Evolutionary conservation across 257 asterid genomes (phyloP), one percentile per base, ranked within the genome.

Genomic region (Solanum microdontum): DNA sequence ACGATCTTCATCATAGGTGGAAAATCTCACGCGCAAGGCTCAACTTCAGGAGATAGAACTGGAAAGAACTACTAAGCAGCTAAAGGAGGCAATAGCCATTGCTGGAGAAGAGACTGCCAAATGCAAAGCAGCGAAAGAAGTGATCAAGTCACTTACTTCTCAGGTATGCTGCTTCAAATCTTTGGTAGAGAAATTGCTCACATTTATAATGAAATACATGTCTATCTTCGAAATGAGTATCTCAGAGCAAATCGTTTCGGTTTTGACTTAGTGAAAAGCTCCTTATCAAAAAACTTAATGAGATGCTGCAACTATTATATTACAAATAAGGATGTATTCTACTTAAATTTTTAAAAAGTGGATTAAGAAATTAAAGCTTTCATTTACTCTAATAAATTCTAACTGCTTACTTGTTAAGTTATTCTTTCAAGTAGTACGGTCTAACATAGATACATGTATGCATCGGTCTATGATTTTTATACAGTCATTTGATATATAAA

Each of bases 71-170:
- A 92, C 95, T 60, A 94, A 92, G 85, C 98, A 95, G 91, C 93
- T 96, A 89, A 94, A 94, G 92, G 99, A 96, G 87, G 96, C 98
- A 83, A 92, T 93, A 80, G 87, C 94, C 82, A 91, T 94, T 91
- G 99, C 98, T 15, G 98, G 97, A 90, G 99, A 96, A 87, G 99
- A 96, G 93, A 94, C 95, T 90, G 95, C 96, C 64, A 96, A 96
- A 90, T 94, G 99, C 94, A 96, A 95, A 92, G 98, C 98, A 17
- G 99, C 99, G 24, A 96, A 96, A 93, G 99, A 96, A 94, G 99
- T 96, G 87, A 96, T 96, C 91, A 96, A 94, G 92, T 94, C 98
- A 33, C 98, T 96, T 45, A 96, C 98, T 87, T 94, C 98, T 85
- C 98, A 96, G 92, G 99, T 95, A 92, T 91, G 94, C 43, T 82